Base-by-base conservation (phyloP, 2,329 filamentous ascomycete species). In the Xylariaceae sp. region DNA sequence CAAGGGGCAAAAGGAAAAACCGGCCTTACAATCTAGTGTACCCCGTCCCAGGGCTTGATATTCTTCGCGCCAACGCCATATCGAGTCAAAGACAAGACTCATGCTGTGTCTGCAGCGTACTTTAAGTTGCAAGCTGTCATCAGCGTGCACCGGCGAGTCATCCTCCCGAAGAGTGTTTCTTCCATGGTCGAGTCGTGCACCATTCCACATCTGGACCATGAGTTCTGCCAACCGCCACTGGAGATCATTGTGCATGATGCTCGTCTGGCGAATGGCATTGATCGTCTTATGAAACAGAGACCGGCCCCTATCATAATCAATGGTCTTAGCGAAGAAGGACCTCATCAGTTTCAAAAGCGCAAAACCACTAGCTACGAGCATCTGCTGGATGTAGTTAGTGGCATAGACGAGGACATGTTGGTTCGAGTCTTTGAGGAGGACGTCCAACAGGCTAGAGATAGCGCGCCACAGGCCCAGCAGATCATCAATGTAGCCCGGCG, bases 141-240 rank as follows among this genome's bases (percentile, higher is more conserved):
- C 85, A 32, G 84, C 70, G 29, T 72, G 66, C 15, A 74, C 67
- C 2, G 66, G 61, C 32, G 69, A 62, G 45, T 79, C 76, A 39
- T 74, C 69, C 44, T 72, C 67, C 34, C 71, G 68, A 44, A 72
- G 71, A 29, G 67, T 55, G 53, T 66, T 64, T 50, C 66, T 66
- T 50, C 62, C 66, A 50, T 64, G 65, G 28, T 78, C 74, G 9
- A 78, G 63, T 9, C 76, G 70, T n/a, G 76, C 75, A 2, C 78
- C 83, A 53, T 89, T 87, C 85, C 86, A 93, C 63, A 93, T 84
- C 65, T 91, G 87, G 4, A 87, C 86, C 72, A 91, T 85, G n/a
- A 93, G 76, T 66, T 91, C 87, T 2, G 86, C 85, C 45, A 91
- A 72, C 24, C 87, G 78, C 72, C 85, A 87, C 40, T 87, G 81